Base-by-base conservation (phyloP, 768 basidiomycete genomes). In the Mycena albidolilacea region DNA sequence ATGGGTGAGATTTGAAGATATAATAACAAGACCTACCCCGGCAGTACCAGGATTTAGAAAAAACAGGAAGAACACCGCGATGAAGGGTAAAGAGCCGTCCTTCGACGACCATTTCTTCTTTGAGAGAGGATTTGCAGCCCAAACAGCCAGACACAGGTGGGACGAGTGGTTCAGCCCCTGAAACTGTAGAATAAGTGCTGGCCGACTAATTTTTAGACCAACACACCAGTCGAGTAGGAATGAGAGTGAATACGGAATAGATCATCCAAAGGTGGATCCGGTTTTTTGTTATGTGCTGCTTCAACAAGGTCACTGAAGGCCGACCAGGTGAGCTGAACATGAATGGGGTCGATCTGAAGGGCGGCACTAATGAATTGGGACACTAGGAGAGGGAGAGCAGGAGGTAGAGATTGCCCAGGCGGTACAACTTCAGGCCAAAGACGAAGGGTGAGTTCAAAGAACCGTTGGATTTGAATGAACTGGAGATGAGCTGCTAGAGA, bases 361-460 rank as follows among this genome's bases (percentile, higher is more conserved):
- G 21, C 58, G 0, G 70, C 23, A 0, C 38, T 19, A 6, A 71
- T 19, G 39, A 71, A 71, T 15, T 19, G 14, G 10, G 64, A 17
- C 0, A 65, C 21, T 14, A 9, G 12, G 14, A 37, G 12, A 6
- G 63, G 70, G 35, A 71, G 58, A 0, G 5, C 1, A 0, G 35
- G 0, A 0, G 70, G 70, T 2, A 10, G 21, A 2, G 14, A 0
- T 10, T 54, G 30, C 1, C 37, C 38, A 3, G 64, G 63, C 6
- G 23, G 38, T 10, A 66, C 58, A 41, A 71, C 61, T 38, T 71
- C 70, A 1, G 50, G 58, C 70, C 70, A 71, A 5, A 71, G 43
- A 8, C 70, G 11, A n/a, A 5, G 11, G 1, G 50, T 37, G 7
- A 71, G 23, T 5, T 61, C 64, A 5, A 71, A 46, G 43, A 71